phyloP scores from a whole-genome alignment of 2,329 filamentous ascomycete genomes.

The Claviceps sp. region DNA sequence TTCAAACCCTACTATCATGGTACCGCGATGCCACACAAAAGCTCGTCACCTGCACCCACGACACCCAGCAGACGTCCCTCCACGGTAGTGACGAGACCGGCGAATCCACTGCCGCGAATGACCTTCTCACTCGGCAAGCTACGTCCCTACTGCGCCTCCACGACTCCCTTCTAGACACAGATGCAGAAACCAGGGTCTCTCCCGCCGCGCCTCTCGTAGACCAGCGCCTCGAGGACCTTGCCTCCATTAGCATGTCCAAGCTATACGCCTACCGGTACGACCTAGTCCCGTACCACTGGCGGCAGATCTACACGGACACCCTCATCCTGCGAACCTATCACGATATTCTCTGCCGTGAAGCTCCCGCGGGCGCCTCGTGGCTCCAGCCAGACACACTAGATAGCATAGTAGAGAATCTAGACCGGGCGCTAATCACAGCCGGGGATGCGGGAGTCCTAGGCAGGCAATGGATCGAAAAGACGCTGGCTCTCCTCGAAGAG shows the following conservation, averaged over 20 bases:
- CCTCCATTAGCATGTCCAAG: conserved; percentile 47
- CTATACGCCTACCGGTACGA: conserved; percentile 59
- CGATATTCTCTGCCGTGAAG: conserved; percentile 12
- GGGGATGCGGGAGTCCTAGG: conserved; percentile 47
- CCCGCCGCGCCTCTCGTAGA: conserved; percentile 16
- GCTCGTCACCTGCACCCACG: conserved; percentile 5
- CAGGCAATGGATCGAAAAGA: conserved; percentile 35
- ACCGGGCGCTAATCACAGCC: conserved; percentile 64
- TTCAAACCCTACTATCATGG: conserved; percentile 7
- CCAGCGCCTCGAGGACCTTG: conserved; percentile 40
- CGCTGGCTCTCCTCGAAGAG: conserved; percentile 29
- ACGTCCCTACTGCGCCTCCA: conserved; percentile 12
- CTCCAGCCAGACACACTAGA: conserved; percentile 26
- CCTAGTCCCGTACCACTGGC: conserved; percentile 54
- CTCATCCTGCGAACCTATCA: conserved; percentile 47
- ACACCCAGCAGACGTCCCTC: neutral
- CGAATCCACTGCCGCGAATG: conserved; percentile 10
- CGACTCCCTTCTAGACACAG: conserved; percentile 2
- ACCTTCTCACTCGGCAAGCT: conserved; percentile 20
- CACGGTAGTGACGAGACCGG: neutral
- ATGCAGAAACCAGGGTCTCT: neutral
- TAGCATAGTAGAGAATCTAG: conserved; percentile 50
- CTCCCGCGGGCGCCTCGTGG: neutral
- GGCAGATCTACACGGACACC: conserved; percentile 57
- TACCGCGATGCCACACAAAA: conserved; percentile 13